A percentile compares a stretch with the other conserved stretches of the same genome.
phyloP scores from a whole-genome alignment of 257 asterid species.

The Phtheirospermum japonicum region DNA sequence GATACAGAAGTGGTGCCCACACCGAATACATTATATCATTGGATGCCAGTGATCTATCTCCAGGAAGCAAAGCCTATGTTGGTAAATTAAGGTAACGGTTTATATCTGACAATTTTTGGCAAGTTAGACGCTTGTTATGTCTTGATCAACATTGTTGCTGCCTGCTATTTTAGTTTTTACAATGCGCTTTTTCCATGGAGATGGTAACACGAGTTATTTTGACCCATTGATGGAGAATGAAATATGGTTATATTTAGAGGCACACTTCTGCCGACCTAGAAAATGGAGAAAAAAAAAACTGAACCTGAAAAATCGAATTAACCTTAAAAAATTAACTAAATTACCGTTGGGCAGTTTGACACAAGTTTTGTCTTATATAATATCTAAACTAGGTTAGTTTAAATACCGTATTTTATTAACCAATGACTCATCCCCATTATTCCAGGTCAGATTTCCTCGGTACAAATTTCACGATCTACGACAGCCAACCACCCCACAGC shows the following conservation, averaged over 20 bases:
- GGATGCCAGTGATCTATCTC: conserved; percentile 75
- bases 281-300: no score
- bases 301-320: no score
- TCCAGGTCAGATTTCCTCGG: conserved; percentile 94
- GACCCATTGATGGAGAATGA: no score
- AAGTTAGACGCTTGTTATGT: neutral
- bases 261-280: no score
- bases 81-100: conserved; percentile 79
- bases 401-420: neutral
- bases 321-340: no score
- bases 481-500: conserved; percentile 70
- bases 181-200: neutral
- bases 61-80: conserved; percentile 83
- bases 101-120: conserved; percentile 10
- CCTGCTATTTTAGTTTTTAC: neutral
- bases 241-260: no score
- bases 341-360: no score
- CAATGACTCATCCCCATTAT: conserved; percentile 14
- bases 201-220: no score
- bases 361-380: neutral
- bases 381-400: no score
- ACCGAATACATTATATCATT: conserved; percentile 79
- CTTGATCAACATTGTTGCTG: conserved; percentile 14
- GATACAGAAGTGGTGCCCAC: conserved; percentile 70
- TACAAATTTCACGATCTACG: conserved; percentile 77